phyloP scores from a whole-genome alignment of 345 rosid genomes.

The Gossypium thurberi region DNA sequence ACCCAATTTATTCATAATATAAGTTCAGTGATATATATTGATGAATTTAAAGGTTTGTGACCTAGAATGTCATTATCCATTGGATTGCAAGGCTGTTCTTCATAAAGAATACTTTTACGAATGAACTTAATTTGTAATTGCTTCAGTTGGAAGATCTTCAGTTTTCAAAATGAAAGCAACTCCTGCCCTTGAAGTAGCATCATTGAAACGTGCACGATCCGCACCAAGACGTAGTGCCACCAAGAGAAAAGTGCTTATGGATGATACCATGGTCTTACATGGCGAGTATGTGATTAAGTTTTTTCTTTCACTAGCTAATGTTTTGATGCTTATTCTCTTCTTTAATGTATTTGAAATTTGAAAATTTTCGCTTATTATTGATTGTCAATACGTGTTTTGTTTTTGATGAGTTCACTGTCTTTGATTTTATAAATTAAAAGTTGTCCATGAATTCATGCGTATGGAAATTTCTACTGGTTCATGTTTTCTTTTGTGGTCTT shows the following conservation, averaged over 20 bases:
- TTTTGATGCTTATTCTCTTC: background rate
- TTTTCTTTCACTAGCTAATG: background rate
- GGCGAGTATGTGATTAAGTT: slow-evolving; percentile 78
- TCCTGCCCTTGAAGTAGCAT: slow-evolving; percentile 49
- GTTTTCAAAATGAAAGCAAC: slow-evolving; percentile 74
- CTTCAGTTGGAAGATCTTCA: slow-evolving; percentile 73
- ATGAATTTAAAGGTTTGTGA: background rate
- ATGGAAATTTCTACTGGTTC: background rate
- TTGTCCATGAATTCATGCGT: background rate
- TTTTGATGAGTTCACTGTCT: background rate
- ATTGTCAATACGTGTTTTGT: background rate
- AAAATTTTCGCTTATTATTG: background rate
- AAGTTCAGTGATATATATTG: background rate
- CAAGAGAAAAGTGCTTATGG: slow-evolving; percentile 91
- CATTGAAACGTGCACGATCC: slow-evolving; percentile 58
- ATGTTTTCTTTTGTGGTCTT: background rate
- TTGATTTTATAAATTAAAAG: background rate
- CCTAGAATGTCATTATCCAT: background rate
- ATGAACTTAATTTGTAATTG: slow-evolving; percentile 7
- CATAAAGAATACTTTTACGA: background rate
- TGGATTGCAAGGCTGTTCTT: background rate
- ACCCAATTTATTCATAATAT: background rate
- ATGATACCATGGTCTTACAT: slow-evolving; percentile 88
- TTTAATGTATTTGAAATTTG: background rate
- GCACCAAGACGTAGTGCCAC: slow-evolving; percentile 48